Evolutionary conservation across 805 yeast genomes (phyloP).

Genomic region (Metschnikowia noctiluminum): DNA sequence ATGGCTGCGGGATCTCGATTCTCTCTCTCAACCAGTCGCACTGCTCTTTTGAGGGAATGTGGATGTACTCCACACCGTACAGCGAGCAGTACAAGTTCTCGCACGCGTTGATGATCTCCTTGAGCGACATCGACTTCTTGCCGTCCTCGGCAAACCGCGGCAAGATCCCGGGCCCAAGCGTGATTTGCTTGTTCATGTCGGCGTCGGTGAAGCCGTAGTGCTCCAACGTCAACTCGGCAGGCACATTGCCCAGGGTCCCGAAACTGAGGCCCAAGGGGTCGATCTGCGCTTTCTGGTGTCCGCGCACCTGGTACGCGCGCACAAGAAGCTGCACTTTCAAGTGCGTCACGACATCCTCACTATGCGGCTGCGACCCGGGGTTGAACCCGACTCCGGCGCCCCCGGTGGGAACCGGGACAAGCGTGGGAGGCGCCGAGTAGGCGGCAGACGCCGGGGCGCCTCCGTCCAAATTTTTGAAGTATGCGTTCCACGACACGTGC

Average conservation of each 20-base stretch:
- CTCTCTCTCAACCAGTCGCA: conserved; percentile 99
- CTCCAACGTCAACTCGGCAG: conserved; percentile 86
- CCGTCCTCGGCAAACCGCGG: conserved; percentile 79
- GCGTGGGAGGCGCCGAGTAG: conserved; percentile 86
- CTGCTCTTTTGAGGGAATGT: conserved; percentile 89
- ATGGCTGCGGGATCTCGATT: conserved; percentile 88
- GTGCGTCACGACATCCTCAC: conserved; percentile 75
- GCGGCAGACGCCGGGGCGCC: conserved; percentile 69
- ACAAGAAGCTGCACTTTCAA: conserved; percentile 94
- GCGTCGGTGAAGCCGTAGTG: conserved; percentile 88
- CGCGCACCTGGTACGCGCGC: conserved; percentile 98
- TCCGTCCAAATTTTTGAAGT: conserved; percentile 84
- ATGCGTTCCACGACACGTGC: conserved; percentile 95
- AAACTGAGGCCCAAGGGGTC: conserved; percentile 93
- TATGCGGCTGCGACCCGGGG: conserved; percentile 48
- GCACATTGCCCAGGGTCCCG: conserved; percentile 65
- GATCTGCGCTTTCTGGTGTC: conserved; percentile 90
- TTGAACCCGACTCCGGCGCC: conserved; percentile 57
- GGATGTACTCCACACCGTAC: conserved; percentile 94
- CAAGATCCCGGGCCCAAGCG: conserved; percentile 95
- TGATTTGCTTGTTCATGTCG: conserved; percentile 78
- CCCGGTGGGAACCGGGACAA: conserved; percentile 77
- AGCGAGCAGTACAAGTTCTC: conserved; percentile 83
- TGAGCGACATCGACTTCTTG: conserved; percentile 64
- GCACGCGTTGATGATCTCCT: conserved; percentile 73